Percentiles rank a stretch among this genome's conserved stretches.
Evolutionary conservation across 176 grass and related monocot genomes (phyloP).

Genomic region (Aegilops speltoides): DNA sequence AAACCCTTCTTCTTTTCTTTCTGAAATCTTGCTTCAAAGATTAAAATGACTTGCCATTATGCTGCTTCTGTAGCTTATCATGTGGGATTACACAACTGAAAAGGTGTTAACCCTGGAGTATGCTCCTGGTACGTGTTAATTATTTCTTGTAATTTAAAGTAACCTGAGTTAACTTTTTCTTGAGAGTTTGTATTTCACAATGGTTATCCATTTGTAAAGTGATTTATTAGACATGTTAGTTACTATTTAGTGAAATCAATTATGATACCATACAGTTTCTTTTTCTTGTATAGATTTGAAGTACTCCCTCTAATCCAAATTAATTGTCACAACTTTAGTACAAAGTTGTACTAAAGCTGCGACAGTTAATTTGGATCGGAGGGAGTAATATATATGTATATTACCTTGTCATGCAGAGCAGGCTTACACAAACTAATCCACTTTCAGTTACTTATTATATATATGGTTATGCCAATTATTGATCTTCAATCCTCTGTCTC

Average conservation of each 20-base stretch:
- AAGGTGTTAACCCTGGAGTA: conserved; percentile 97
- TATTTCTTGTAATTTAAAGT: conserved; percentile 10
- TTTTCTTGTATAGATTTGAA: not conserved
- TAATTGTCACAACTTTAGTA: no score
- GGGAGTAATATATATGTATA: not conserved
- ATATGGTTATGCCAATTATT: not conserved
- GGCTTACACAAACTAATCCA: not conserved
- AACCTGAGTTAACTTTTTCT: not conserved
- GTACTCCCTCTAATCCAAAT: not conserved
- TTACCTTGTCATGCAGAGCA: conserved; percentile 3
- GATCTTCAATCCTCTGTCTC: not conserved
- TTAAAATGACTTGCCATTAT: conserved; percentile 34
- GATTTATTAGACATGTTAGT: not conserved
- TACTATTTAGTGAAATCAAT: not conserved
- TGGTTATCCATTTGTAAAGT: conserved; percentile 6
- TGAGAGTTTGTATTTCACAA: not conserved
- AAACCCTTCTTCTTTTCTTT: not conserved
- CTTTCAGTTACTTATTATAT: not conserved
- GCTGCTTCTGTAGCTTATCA: conserved; percentile 70
- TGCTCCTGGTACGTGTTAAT: conserved; percentile 67
- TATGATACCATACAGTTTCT: not conserved
- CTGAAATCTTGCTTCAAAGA: conserved; percentile 5
- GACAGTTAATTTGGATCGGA: no score
- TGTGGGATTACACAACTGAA: conserved; percentile 85
- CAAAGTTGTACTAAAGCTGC: no score